phyloP scores from a whole-genome alignment of 139 green algal genomes.

The Closterium sp. region DNA sequence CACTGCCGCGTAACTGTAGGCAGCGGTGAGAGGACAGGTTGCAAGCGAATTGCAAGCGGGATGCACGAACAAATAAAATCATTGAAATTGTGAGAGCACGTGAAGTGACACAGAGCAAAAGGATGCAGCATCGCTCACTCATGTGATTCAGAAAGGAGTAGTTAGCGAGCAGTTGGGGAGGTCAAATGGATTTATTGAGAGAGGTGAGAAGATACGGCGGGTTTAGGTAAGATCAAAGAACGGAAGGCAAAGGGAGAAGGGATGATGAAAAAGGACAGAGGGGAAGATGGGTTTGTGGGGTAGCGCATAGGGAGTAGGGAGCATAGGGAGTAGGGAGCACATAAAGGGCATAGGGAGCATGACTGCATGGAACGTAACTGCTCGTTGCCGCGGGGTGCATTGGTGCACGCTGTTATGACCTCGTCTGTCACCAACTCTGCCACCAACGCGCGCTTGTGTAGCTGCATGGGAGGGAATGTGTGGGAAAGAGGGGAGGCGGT shows the following conservation, averaged over 20 bases:
- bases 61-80: no score
- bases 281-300: not conserved
- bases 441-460: not conserved
- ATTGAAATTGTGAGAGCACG: no score
- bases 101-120: no score
- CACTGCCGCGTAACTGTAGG: conserved; percentile 37
- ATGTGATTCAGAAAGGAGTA: no score
- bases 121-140: no score
- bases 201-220: no score
- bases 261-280: not conserved
- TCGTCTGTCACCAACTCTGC: conserved; percentile 16
- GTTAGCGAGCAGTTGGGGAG: no score
- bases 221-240: no score
- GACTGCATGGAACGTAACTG: conserved; percentile 20
- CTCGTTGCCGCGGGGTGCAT: conserved; percentile 36
- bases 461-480: not conserved
- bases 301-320: not conserved
- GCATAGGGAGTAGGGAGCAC: not conserved
- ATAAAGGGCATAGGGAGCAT: not conserved
- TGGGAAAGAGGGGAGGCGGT: not conserved
- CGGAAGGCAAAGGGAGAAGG: not conserved
- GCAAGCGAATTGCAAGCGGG: no score
- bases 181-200: no score
- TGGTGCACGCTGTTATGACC: conserved; percentile 26
- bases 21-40: no score